These are phyloP conservation scores for Colletotrichum horii DNA, from an alignment of 2,329 filamentous ascomycete species.

Conservation along the genomic window DNA sequence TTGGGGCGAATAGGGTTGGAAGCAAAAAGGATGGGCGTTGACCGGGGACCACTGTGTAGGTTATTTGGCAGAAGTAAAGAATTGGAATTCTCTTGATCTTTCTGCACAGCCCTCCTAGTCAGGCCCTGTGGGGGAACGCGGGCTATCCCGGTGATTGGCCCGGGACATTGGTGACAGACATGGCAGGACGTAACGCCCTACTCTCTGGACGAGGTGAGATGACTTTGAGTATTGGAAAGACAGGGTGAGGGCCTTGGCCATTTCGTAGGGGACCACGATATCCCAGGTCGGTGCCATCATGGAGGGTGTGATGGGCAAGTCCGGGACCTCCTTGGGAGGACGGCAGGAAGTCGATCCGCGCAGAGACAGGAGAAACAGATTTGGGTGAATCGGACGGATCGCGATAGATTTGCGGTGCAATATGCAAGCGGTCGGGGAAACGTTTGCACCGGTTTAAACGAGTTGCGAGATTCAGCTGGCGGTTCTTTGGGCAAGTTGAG, in stretches of 20 bases:
- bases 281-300: background rate
- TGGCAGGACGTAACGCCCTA: background rate
- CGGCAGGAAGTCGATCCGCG: background rate
- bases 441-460: background rate
- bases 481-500: background rate
- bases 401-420: background rate
- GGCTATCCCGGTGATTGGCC: background rate
- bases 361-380: background rate
- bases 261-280: background rate
- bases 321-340: background rate
- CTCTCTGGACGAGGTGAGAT: background rate
- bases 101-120: background rate
- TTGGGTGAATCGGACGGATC: background rate
- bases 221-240: background rate
- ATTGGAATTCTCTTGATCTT: conserved; percentile 1
- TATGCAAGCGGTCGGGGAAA: background rate
- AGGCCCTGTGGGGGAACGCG: background rate
- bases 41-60: background rate
- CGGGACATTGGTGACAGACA: background rate
- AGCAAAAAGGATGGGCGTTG: background rate
- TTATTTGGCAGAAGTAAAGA: conserved; percentile 9
- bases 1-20: conserved; percentile 11
- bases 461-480: background rate
- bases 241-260: background rate
- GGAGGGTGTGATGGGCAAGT: background rate